Base-by-base conservation (phyloP, 306 rosid species). In the Acacia confusa region DNA sequence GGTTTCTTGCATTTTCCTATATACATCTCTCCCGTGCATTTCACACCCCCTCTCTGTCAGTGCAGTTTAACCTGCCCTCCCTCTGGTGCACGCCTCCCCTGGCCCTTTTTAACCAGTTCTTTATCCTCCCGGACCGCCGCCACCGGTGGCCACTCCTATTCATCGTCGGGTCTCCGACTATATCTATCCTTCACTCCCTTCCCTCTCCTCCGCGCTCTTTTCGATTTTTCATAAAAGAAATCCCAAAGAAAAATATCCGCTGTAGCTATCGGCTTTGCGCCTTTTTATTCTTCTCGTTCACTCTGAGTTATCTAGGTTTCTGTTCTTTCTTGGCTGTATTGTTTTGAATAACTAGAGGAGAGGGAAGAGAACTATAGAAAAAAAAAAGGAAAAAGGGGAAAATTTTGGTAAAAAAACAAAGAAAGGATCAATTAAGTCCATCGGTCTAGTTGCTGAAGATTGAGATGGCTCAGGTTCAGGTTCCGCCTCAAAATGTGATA, bases 321-420 rank as follows among this genome's bases (percentile, higher is more conserved):
- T n/a, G n/a, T 43, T 43, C 55, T 70, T 70, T 55, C 74, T 70
- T 22, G 89, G 90, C 80, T 90, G 81, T 77, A 53, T 72, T 70
- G 81, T 81, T 83, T 75, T 9, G 38, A 87, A 91, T 92, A 92
- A 90, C 84, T 72, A 84, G 99, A 94, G 97, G 99, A 92, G 99
- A 89, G 99, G 97, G 97, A 91, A 90, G 96, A 89, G 68, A 61
- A 61, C 6, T 12, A 25, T 83, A 75, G 66, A 30, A 57, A 43
- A 52, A 22, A 66, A 79, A 75, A 13, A 25, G 12, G 3, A 2
- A 45, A 70, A 34, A 24, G 24, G 10, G 57, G 12, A 52, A 78
- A 70, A 3, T 55, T 0, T 22, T 16, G 24, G 25, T n/a, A 38
- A n/a, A 38, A 15, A 55, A 45, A 32, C 16, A 45, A 55, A 36